These are phyloP conservation scores for Volvox reticuliferus DNA, from an alignment of 139 green algal species.

Conservation along the genomic window DNA sequence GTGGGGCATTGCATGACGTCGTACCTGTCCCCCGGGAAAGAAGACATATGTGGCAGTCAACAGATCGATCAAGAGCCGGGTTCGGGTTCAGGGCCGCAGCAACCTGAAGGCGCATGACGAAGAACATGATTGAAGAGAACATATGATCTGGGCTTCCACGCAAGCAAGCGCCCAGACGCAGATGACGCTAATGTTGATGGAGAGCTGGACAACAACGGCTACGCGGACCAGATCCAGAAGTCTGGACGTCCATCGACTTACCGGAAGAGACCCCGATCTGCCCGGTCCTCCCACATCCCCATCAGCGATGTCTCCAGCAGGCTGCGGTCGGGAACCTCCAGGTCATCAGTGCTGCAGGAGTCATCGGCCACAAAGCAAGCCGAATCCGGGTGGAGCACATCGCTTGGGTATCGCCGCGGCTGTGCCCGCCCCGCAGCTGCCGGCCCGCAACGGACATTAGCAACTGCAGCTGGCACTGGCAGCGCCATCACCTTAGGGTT, in stretches of 20 bases:
- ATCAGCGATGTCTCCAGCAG: slow-evolving; percentile 79
- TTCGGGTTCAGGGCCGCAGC: too few species aligned
- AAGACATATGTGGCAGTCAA: background rate
- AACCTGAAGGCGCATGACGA: too few species aligned
- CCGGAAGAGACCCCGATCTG: slow-evolving; percentile 55
- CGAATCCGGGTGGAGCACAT: background rate
- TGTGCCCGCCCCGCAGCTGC: background rate
- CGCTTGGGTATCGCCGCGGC: slow-evolving; percentile 38
- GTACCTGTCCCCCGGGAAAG: slow-evolving; percentile 80
- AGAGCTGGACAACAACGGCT: too few species aligned
- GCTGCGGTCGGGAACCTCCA: slow-evolving; percentile 39
- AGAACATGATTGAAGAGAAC: too few species aligned
- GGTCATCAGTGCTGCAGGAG: background rate
- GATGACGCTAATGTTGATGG: too few species aligned
- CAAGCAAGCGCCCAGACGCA: background rate
- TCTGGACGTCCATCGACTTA: background rate
- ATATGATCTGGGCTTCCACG: too few species aligned
- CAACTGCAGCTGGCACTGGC: too few species aligned
- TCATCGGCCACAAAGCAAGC: background rate
- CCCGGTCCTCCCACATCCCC: slow-evolving; percentile 85
- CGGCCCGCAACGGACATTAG: too few species aligned
- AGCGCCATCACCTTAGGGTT: too few species aligned
- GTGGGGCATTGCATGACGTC: slow-evolving; percentile 93
- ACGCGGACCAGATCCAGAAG: too few species aligned
- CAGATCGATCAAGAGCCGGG: too few species aligned